Conservation (phyloP, 257 asterid genomes). For the Forsythia suspensa region DNA sequence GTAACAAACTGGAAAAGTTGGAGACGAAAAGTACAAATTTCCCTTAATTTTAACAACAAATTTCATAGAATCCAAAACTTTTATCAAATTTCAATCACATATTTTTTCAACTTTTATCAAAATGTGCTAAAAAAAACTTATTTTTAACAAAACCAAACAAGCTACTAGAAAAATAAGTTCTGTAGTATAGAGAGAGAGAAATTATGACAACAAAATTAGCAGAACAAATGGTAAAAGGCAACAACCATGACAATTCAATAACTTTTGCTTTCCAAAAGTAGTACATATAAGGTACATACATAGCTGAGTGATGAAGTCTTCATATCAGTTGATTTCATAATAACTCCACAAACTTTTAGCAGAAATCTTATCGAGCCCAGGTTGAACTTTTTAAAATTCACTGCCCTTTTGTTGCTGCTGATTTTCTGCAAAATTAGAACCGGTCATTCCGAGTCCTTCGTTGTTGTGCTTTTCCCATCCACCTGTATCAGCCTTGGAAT, state of each 20-base stretch:
- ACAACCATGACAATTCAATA: not conserved
- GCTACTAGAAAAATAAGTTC: no score
- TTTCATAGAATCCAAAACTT: no score
- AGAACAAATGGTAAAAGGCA: constrained; percentile 12
- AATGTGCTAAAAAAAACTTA: no score
- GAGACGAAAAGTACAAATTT: no score
- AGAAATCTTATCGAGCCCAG: not conserved
- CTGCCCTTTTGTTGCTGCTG: constrained; percentile 44
- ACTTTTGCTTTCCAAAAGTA: constrained; percentile 16
- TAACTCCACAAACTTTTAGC: constrained; percentile 12
- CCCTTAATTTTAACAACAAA: no score
- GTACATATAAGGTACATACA: constrained; percentile 24
- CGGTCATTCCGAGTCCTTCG: constrained; percentile 84
- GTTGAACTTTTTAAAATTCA: constrained; percentile 35
- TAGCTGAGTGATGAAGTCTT: not conserved
- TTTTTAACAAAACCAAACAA: no score
- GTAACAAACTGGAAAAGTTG: no score
- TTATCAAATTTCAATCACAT: no score
- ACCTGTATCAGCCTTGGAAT: constrained; percentile 81
- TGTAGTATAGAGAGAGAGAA: no score
- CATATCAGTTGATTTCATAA: constrained; percentile 12
- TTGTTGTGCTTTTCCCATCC: constrained; percentile 86
- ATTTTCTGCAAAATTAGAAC: constrained; percentile 44
- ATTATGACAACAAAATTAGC: not conserved
- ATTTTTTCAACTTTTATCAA: no score